phyloP scores from a whole-genome alignment of 192 early-diverging fungal genomes.

The Haplosporangium gracile region DNA sequence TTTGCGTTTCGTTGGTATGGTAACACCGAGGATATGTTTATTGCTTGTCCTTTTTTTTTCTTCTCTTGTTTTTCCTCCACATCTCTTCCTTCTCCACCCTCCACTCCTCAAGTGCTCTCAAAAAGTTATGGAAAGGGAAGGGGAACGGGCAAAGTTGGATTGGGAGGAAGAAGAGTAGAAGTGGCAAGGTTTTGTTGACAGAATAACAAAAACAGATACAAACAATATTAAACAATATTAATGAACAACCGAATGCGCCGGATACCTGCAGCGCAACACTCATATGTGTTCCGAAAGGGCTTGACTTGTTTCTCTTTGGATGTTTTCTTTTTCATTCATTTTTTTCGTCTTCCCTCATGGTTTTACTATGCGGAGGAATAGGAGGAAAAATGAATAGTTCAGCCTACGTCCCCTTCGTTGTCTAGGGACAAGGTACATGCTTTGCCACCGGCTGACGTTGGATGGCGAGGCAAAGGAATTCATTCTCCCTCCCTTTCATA shows the following conservation, averaged over 20 bases:
- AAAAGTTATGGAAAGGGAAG: background rate
- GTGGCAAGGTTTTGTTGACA: background rate
- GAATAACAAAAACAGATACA: background rate
- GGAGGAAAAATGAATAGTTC: background rate
- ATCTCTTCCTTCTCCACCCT: background rate
- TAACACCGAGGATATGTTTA: conserved; percentile 8
- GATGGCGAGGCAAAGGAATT: background rate
- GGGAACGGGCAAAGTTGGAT: background rate
- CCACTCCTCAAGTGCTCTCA: background rate
- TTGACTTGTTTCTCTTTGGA: background rate
- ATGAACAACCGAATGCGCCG: background rate
- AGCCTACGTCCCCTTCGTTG: background rate
- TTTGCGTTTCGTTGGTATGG: background rate
- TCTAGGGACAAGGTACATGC: background rate
- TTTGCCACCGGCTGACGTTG: background rate
- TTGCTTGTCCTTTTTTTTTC: background rate
- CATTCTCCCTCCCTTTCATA: background rate
- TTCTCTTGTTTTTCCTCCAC: background rate
- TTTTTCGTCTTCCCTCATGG: background rate
- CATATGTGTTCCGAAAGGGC: background rate
- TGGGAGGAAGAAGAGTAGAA: background rate
- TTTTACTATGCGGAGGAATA: background rate
- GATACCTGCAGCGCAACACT: background rate
- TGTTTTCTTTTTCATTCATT: background rate
- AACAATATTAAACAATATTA: background rate